These are phyloP conservation scores for Hypomontagnella submonticulosa DNA, from an alignment of 495 filamentous ascomycete species.

Conservation along the genomic window DNA sequence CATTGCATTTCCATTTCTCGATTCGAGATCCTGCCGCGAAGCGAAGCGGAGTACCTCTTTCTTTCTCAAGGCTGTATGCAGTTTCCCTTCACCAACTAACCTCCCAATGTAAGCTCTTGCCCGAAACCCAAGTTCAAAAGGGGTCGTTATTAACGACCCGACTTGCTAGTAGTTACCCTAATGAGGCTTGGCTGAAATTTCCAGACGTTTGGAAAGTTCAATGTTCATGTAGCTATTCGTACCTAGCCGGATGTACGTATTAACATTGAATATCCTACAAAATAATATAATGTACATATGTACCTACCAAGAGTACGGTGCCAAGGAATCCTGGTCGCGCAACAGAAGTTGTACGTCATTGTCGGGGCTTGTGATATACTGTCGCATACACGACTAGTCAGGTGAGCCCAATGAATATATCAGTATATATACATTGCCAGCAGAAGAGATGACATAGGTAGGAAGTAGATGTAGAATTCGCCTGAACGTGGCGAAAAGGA, in stretches of 20 bases:
- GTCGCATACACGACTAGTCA: no score
- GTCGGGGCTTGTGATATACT: constrained; percentile 8
- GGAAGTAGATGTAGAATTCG: not conserved
- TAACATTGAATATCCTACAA: no score
- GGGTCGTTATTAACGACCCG: not conserved
- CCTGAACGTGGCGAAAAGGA: not conserved
- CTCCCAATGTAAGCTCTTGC: constrained; percentile 2
- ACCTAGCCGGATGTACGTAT: no score
- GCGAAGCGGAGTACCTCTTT: constrained; percentile 18
- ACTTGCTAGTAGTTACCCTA: constrained; percentile 15
- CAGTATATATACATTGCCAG: not conserved
- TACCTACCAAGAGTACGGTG: constrained; percentile 9
- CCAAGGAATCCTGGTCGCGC: not conserved
- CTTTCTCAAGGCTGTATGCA: constrained; percentile 7
- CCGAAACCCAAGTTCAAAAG: constrained; percentile 4
- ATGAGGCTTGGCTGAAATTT: constrained; percentile 10
- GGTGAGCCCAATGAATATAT: no score
- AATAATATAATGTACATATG: no score
- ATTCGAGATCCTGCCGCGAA: constrained; percentile 36
- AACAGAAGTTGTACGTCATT: constrained; percentile 14
- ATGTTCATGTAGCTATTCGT: not conserved
- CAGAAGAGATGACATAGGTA: not conserved
- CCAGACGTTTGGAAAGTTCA: constrained; percentile 15
- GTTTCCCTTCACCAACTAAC: constrained; percentile 11
- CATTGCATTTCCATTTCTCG: constrained; percentile 20